Evolutionary conservation across 1,139 yeast genomes (phyloP).

Genomic region (Candida sp.): DNA sequence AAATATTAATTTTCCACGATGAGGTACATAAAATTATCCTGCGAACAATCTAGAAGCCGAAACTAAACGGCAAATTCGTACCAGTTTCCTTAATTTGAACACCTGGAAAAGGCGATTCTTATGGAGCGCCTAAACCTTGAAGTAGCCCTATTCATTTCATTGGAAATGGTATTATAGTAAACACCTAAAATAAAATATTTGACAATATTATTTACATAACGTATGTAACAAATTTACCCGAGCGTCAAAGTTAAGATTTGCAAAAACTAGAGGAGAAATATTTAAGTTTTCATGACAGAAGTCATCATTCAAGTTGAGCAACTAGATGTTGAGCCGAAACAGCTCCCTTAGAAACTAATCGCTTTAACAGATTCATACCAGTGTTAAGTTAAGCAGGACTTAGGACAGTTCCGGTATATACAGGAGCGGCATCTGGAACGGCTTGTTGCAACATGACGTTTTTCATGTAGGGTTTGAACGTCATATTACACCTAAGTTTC

Average conservation of each 20-base stretch:
- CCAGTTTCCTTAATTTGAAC: no score
- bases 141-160: no score
- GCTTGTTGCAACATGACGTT: constrained; percentile 2
- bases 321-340: neutral
- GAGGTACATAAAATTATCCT: neutral
- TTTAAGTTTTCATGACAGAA: neutral
- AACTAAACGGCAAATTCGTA: no score
- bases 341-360: neutral
- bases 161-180: no score
- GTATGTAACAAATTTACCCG: no score
- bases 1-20: neutral
- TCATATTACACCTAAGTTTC: neutral
- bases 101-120: no score
- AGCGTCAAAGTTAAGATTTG: neutral
- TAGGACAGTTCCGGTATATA: neutral
- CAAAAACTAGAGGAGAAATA: neutral
- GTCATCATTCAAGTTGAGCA: neutral
- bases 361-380: neutral
- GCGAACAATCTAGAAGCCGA: no score
- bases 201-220: no score
- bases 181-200: no score
- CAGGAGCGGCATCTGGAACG: neutral
- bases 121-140: no score
- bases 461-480: neutral
- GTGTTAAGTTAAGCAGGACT: neutral